Evolutionary conservation across 1,284 basidiomycete genomes (phyloP).

Genomic region (Fomes fomentarius): DNA sequence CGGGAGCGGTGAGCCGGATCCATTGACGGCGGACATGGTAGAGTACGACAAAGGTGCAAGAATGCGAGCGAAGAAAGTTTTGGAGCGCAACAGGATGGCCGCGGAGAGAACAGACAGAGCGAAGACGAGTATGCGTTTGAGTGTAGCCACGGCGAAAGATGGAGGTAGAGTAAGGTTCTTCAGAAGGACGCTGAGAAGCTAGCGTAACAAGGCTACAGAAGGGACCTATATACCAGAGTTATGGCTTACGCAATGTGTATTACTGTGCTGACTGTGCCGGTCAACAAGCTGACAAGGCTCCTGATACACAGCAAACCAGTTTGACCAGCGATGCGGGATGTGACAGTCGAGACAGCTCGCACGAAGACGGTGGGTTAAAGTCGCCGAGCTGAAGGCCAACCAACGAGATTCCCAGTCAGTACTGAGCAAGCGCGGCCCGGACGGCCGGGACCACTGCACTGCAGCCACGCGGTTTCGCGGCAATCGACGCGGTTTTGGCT

Average conservation of each 20-base stretch:
- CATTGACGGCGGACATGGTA: constrained; percentile 23
- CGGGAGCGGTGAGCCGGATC: constrained; percentile 29
- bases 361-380: too few relatives aligned
- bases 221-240: constrained; percentile 2
- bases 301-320: too few relatives aligned
- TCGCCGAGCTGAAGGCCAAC: too few relatives aligned
- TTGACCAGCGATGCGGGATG: too few relatives aligned
- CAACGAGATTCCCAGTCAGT: too few relatives aligned
- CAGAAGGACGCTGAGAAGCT: neutral
- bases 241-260: constrained; percentile 14
- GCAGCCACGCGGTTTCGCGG: too few relatives aligned
- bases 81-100: constrained; percentile 23
- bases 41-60: constrained; percentile 11
- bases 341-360: too few relatives aligned
- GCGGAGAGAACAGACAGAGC: constrained; percentile 23
- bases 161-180: neutral
- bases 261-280: constrained; percentile 12
- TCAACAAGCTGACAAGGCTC: neutral
- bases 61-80: constrained; percentile 15
- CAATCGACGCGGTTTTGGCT: too few relatives aligned
- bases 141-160: constrained; percentile 15
- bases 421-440: neutral
- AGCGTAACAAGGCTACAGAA: neutral
- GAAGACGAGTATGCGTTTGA: constrained; percentile 7
- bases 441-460: too few relatives aligned